These are phyloP conservation scores for Xerocomus potaroensis DNA, from an alignment of 768 basidiomycete species.

Conservation along the genomic window DNA sequence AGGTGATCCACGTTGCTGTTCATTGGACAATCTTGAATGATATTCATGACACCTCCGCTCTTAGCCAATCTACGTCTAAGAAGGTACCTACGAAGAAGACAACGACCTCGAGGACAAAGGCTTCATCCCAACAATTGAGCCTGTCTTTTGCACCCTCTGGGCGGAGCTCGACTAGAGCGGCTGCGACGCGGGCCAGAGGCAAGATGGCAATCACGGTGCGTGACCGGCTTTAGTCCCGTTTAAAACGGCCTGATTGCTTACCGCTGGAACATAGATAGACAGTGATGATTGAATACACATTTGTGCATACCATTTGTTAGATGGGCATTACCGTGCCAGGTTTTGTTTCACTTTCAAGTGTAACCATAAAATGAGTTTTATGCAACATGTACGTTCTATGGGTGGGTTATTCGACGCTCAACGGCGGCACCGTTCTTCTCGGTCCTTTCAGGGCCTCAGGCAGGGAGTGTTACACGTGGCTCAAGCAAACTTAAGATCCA, in stretches of 20 bases:
- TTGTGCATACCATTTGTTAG: not conserved
- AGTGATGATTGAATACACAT: constrained; percentile 24
- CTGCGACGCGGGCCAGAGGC: constrained; percentile 63
- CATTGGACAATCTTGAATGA: constrained; percentile 19
- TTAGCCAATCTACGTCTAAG: constrained; percentile 39
- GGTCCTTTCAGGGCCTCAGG: too few relatives aligned
- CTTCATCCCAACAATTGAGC: constrained; percentile 37
- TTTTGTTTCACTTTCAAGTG: too few relatives aligned
- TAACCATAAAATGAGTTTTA: not conserved
- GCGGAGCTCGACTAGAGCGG: constrained; percentile 54
- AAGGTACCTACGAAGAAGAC: constrained; percentile 52
- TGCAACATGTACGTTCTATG: too few relatives aligned
- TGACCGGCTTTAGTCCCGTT: not conserved
- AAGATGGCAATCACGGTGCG: constrained; percentile 50
- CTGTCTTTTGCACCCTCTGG: constrained; percentile 61
- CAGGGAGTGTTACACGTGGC: too few relatives aligned
- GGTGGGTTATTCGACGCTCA: too few relatives aligned
- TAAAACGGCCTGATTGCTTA: not conserved
- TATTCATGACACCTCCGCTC: not conserved
- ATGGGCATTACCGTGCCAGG: not conserved
- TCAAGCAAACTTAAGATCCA: too few relatives aligned
- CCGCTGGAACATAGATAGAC: constrained; percentile 17
- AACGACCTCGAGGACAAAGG: constrained; percentile 32
- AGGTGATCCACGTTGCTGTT: constrained; percentile 41
- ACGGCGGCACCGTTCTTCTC: too few relatives aligned